Base-by-base conservation (phyloP, 176 grass and related monocot species). In the Hordeum marinum region DNA sequence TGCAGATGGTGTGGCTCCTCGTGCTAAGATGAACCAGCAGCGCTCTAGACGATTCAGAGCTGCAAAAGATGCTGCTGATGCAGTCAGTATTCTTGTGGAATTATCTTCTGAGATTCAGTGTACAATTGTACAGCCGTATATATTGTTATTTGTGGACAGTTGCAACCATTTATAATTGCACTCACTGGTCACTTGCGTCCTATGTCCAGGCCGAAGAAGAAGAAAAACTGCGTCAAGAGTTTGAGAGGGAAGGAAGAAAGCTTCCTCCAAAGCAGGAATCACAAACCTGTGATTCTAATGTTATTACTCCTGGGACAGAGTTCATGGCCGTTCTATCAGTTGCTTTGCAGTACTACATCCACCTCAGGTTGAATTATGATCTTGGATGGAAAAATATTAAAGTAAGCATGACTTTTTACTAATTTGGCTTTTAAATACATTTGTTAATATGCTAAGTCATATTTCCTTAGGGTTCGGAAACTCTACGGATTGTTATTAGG, bases 1-100 rank as follows among this genome's bases (percentile, higher is more conserved):
- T 75, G 61, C 84, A 94, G 96, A 99, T 89, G 96, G 96, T 86
- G 96, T 99, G 64, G 96, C 96, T 32, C 96, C 96, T 62, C 92
- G 96, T 80, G 96, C 96, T 87, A 99, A 99, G 86, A 99, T 99
- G 96, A 99, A 99, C 74, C 96, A 99, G 65, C 96, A 99, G 59
- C 91, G 93, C 25, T 99, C 96, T 59, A 95, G 96, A 78, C 81
- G 96, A 80, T 99, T 99, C 50, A 96, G 93, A 89, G 93, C 96
- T 89, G 96, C 96, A 60, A 99, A 98, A 91, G 96, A 99, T 89
- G 96, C 96, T 81, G 85, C 93, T 48, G 96, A 99, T 86, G 96
- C 93, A 50, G 96, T 98, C 36, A 93, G 90, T 95, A 60, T 83
- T 84, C 40, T 85, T 77, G 7, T 72, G 50, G 24, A 90, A 43